Evolutionary conservation across 2,329 filamentous ascomycete genomes (phyloP), one percentile per base, ranked within the genome.

Genomic region (Colletotrichum magnum): DNA sequence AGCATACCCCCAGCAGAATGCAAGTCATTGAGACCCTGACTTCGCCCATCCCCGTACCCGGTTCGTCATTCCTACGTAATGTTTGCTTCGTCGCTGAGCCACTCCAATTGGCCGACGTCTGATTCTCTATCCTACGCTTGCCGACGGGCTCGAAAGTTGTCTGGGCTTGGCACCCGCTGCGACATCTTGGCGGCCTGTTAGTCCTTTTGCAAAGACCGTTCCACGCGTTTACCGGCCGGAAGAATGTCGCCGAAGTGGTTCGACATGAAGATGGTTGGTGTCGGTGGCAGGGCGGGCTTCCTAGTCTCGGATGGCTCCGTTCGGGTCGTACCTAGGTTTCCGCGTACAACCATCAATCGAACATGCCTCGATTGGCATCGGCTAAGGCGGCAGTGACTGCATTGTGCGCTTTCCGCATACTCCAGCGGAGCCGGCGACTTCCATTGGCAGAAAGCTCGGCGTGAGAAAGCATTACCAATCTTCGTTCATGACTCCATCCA

Each of bases 31-130:
- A 61, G 21, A 28, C 58, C 58, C 36, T 45, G 58, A 18, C 15
- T 18, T 18, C 58, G 16, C 15, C 52, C 15, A 15, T 53, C 32
- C 21, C 58, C 36, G 10, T 39, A 15, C 6, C 26, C 18, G 26
- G 58, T 52, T 61, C 48, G 58, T 61, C 58, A 61, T 53, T 15
- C n/a, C 48, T 41, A 53, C 58, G 48, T 53, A 45, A 61, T 4
- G 9, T 4, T 26, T 18, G 21, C 24, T 24, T 18, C 9, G 32
- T n/a, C 32, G n/a, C n/a, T 36, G 5, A 36, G 36, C 43, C 47
- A 18, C 21, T 43, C n/a, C 12, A 6, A 12, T 6, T 21, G 9
- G 5, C 45, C 24, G n/a, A 48, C 56, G 32, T 47, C 28, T 58
- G 10, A 3, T 32, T 18, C 18, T 18, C 16, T 39, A 10, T 18